Conservation (phyloP, 106 monocot species). For the Acorus gramineus region DNA sequence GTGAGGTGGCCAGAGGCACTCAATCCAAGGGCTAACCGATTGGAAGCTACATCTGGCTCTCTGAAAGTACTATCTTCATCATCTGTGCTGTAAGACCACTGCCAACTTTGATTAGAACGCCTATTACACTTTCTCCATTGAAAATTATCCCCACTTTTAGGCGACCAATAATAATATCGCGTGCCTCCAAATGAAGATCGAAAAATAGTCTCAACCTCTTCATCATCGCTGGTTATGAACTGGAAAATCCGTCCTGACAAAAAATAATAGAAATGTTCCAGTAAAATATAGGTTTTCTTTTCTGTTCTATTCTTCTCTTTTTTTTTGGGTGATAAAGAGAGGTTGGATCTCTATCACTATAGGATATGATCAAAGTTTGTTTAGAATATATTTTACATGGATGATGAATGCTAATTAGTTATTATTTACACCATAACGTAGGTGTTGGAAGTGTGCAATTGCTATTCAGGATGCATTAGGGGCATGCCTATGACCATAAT, state of each 20-base stretch:
- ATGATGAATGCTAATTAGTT: too few species aligned
- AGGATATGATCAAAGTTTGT: too few species aligned
- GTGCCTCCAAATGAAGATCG: conserved; percentile 39
- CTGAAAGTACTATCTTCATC: conserved; percentile 29
- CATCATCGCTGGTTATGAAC: conserved; percentile 47
- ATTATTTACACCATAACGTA: too few species aligned
- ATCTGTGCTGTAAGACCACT: conserved; percentile 46
- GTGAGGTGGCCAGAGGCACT: conserved; percentile 47
- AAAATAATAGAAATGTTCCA: not conserved
- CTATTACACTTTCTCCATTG: conserved; percentile 18
- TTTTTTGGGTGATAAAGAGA: too few species aligned
- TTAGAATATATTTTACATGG: too few species aligned
- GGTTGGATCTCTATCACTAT: too few species aligned
- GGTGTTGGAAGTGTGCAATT: too few species aligned
- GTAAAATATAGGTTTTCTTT: not conserved
- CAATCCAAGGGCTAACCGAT: conserved; percentile 43
- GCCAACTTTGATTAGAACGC: conserved; percentile 17
- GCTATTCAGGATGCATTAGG: too few species aligned
- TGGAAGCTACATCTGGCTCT: conserved; percentile 25
- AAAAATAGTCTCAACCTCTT: conserved; percentile 62
- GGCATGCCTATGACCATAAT: not conserved
- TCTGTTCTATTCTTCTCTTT: too few species aligned
- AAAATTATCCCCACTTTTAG: conserved; percentile 20
- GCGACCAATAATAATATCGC: conserved; percentile 48
- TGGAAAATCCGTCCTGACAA: conserved; percentile 28